Base-by-base conservation (phyloP, 257 asterid genomes). In the Scutellaria minor region DNA sequence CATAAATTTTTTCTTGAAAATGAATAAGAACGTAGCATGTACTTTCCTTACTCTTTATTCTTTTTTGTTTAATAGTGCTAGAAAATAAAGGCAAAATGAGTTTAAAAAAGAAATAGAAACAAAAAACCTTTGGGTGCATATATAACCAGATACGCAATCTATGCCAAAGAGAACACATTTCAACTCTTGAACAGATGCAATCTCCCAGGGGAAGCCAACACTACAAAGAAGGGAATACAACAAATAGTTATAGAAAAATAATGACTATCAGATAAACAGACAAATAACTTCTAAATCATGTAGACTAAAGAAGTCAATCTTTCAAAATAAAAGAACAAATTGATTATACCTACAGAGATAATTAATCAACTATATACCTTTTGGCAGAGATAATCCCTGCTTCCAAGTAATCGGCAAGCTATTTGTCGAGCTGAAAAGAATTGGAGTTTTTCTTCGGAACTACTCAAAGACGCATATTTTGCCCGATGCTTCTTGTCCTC, bases 401-500 rank as follows among this genome's bases (percentile, higher is more conserved):
- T 95, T 79, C 99, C 98, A 76, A 95, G 97, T 75, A 95, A 47
- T 59, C 98, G 89, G 72, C 99, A 95, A 62, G 99, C 98, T 41
- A 92, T 85, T 82, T 95, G 98, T 52, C 99, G 92, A 72, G 98
- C 98, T 52, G 99, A 87, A 83, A 85, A 95, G 83, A 90, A 90
- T 58, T 90, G 98, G 62, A 88, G 80, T 82, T 95, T 95, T 71
- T 87, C 89, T 59, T 95, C 96, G 1, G 97, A 83, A 75, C 74
- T 85, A 64, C 57, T 74, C 68, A 91, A 82, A 51, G 97, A 82
- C 10, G 88, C 88, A 83, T 84, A 95, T 48, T 85, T 90, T 51
- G 85, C 93, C 77, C 97, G 85, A 61, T 89, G 97, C 78, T 90
- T 95, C 86, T 85, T 91, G 85, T 89, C 97, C 81, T 95, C 98